Evolutionary conservation across 139 green algal species (phyloP).

Genomic region (Coelastrella sp.): DNA sequence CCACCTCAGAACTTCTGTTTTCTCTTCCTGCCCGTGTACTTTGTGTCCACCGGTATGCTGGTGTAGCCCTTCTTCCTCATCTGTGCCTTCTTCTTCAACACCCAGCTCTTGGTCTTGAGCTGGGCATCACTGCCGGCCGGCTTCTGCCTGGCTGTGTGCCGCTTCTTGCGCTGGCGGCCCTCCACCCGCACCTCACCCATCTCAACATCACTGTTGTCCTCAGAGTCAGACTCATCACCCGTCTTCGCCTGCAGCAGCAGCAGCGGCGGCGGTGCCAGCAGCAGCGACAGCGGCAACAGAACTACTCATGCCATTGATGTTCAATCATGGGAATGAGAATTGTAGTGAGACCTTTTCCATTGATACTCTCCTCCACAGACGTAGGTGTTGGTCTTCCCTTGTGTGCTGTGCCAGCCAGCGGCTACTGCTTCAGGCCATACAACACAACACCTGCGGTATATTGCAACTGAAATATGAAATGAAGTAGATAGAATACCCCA

Average conservation of each 20-base stretch:
- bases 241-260: background rate
- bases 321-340: too few relatives aligned
- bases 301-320: too few relatives aligned
- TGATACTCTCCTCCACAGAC: too few relatives aligned
- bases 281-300: too few relatives aligned
- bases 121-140: slow-evolving; percentile 34
- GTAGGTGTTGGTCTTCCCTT: too few relatives aligned
- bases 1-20: slow-evolving; percentile 58
- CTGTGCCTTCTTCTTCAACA: slow-evolving; percentile 95
- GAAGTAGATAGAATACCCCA: background rate
- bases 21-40: slow-evolving; percentile 95
- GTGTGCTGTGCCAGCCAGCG: too few relatives aligned
- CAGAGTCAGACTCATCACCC: slow-evolving; percentile 16
- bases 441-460: background rate
- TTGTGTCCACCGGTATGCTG: slow-evolving; percentile 87
- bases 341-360: too few relatives aligned
- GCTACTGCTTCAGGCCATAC: background rate
- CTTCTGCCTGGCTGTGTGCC: slow-evolving; percentile 18
- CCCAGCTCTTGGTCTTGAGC: slow-evolving; percentile 81
- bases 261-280: background rate
- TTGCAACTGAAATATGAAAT: too few relatives aligned
- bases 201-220: slow-evolving; percentile 9
- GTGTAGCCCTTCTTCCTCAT: slow-evolving; percentile 81
- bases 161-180: background rate
- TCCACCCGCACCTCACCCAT: slow-evolving; percentile 27